Evolutionary conservation across 164 flowering plant species (phyloP), one percentile per base, ranked within the genome.

Genomic region (Tetrastigma voinierianum): DNA sequence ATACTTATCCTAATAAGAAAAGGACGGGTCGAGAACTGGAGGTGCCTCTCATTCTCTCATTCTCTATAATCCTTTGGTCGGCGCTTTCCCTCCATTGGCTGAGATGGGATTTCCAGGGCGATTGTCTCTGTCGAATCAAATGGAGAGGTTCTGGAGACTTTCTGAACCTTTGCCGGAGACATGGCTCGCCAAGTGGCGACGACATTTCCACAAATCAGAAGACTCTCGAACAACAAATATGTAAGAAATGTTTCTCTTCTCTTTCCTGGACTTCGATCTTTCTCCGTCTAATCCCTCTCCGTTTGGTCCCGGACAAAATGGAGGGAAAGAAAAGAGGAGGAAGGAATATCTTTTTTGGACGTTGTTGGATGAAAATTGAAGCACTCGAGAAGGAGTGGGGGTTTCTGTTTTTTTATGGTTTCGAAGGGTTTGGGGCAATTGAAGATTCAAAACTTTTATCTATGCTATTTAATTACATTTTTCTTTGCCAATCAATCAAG

Each of bases 171-270:
- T 43, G 60, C 14, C 40, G 64, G 44, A 51, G 68, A 69, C 19
- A 93, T 95, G 99, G 86, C 99, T 66, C 91, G 98, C 45, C 96
- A 89, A 51, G 57, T 77, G 61, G 59, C 85, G 10, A 15, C 90
- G 12, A 23, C 85, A 83, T 60, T 81, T 91, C 70, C 90, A 87
- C 84, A 93, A 96, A 76, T 84, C 90, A n/a, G 58, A 96, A 91
- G 80, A 93, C 93, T n/a, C 92, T 96, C 58, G 98, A n/a, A 91
- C 66, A 90, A 93, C 79, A 96, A 93, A 96, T 96, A 93, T 53
- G 99, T 96, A 73, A 77, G 86, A 20, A 8, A 2, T 57, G 10
- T 10, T 14, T 23, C 8, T 51, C 3, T 11, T 44, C 4, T 15
- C 52, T 53, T 32, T 3, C 46, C 17, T 54, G 59, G 55, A 15